Evolutionary conservation across 768 basidiomycete genomes (phyloP).

Genomic region (Xerocomellus intermedius): DNA sequence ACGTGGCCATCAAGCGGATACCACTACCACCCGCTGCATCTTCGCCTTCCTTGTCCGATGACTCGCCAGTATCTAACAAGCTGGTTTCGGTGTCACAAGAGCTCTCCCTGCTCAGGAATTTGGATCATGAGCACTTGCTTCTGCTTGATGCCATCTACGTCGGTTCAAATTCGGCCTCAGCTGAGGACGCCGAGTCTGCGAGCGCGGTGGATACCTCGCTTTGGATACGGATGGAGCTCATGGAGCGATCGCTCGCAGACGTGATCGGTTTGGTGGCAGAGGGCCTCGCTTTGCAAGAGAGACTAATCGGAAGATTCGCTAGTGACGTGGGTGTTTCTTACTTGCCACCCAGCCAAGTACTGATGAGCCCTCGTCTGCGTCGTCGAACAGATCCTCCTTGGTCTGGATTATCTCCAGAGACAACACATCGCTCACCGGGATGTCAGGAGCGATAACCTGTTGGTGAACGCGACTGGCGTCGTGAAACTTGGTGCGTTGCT

Average conservation of each 20-base stretch:
- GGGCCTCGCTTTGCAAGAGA: slow-evolving; percentile 65
- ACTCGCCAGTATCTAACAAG: slow-evolving; percentile 51
- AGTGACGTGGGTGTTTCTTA: slow-evolving; percentile 60
- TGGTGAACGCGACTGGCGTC: slow-evolving; percentile 65
- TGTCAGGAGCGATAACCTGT: slow-evolving; percentile 78
- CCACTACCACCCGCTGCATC: slow-evolving; percentile 46
- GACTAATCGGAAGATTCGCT: slow-evolving; percentile 70
- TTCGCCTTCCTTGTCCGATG: slow-evolving; percentile 12
- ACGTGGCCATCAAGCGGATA: slow-evolving; percentile 80
- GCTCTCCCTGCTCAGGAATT: slow-evolving; percentile 52
- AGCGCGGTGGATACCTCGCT: slow-evolving; percentile 50
- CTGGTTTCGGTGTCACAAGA: slow-evolving; percentile 62
- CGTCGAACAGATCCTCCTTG: slow-evolving; percentile 53
- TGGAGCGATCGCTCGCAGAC: slow-evolving; percentile 86
- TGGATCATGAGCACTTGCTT: slow-evolving; percentile 63
- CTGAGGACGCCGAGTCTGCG: slow-evolving; percentile 21
- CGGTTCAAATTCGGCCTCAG: slow-evolving; percentile 40
- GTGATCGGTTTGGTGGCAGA: slow-evolving; percentile 61
- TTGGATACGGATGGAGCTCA: slow-evolving; percentile 89
- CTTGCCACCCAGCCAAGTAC: neutral
- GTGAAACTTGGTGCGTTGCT: slow-evolving; percentile 67
- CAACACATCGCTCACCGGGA: slow-evolving; percentile 79
- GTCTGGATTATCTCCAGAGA: slow-evolving; percentile 61
- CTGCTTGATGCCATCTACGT: slow-evolving; percentile 71
- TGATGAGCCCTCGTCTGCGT: neutral